Percentiles rank a stretch among this genome's conserved stretches.
Conservation (phyloP, 345 rosid genomes). For the Noccaea caerulescens region DNA sequence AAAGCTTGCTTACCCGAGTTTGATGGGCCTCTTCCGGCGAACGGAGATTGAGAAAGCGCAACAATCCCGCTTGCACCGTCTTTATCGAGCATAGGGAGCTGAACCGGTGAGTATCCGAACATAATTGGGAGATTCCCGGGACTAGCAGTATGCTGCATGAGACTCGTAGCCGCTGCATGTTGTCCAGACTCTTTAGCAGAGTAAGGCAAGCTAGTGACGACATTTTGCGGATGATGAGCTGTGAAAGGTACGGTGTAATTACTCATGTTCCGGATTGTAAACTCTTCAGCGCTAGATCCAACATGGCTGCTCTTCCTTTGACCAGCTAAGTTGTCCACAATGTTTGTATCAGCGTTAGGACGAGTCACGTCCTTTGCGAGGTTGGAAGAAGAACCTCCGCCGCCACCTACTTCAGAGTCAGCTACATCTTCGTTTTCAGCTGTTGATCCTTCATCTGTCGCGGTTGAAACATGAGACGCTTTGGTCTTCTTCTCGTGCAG, state of each 20-base stretch:
- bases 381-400: conserved; percentile 76
- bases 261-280: conserved; percentile 56
- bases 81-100: conserved; percentile 84
- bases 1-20: conserved; percentile 52
- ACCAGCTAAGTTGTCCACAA: conserved; percentile 41
- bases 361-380: conserved; percentile 60
- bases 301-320: conserved; percentile 46
- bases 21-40: conserved; percentile 55
- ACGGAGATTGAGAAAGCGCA: conserved; percentile 64
- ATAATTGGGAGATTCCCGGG: conserved; percentile 66
- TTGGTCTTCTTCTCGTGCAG: conserved; percentile 58
- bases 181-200: conserved; percentile 59
- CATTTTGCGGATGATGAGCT: conserved; percentile 52
- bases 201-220: conserved; percentile 53
- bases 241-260: conserved; percentile 59
- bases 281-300: conserved; percentile 52
- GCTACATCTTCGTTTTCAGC: conserved; percentile 97
- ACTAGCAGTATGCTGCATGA: conserved; percentile 50
- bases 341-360: conserved; percentile 52
- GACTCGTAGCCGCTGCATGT: conserved; percentile 49
- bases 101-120: conserved; percentile 82
- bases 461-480: conserved; percentile 69
- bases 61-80: conserved; percentile 72
- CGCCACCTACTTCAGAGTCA: conserved; percentile 68
- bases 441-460: conserved; percentile 85